phyloP scores from a whole-genome alignment of 2,329 filamentous ascomycete genomes.

The Hypoxylon sp. region DNA sequence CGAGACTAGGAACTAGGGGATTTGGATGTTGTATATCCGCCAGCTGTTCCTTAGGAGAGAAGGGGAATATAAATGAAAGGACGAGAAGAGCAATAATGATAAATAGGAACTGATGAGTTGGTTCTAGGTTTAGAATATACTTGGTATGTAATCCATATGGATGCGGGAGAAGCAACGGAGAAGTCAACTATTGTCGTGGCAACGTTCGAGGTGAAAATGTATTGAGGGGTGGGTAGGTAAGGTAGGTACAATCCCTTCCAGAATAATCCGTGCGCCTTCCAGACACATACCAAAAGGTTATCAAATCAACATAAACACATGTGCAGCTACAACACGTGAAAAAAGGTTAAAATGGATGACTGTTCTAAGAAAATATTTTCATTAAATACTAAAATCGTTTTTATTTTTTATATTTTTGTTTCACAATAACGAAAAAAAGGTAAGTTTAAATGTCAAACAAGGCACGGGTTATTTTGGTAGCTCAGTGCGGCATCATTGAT shows the following conservation, averaged over 20 bases:
- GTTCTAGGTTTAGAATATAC: slow-evolving; percentile 13
- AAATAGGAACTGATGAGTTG: slow-evolving; percentile 12
- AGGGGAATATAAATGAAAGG: slow-evolving; percentile 8
- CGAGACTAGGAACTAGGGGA: slow-evolving; percentile 29
- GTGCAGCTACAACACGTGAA: too few relatives aligned
- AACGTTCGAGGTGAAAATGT: slow-evolving; percentile 2
- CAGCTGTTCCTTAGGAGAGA: neutral
- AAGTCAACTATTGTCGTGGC: slow-evolving; percentile 6
- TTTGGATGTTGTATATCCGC: slow-evolving; percentile 7
- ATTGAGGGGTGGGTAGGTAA: neutral
- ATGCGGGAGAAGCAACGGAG: slow-evolving; percentile 4
- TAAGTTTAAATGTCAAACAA: too few relatives aligned
- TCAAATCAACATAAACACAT: too few relatives aligned
- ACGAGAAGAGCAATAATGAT: slow-evolving; percentile 1
- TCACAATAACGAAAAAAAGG: too few relatives aligned
- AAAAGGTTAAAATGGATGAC: too few relatives aligned
- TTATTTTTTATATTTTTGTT: too few relatives aligned
- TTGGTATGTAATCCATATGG: slow-evolving; percentile 11
- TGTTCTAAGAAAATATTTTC: too few relatives aligned
- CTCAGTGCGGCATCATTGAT: slow-evolving; percentile 27
- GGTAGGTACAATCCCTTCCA: slow-evolving; percentile 6
- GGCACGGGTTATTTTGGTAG: too few relatives aligned
- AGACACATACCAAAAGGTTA: too few relatives aligned
- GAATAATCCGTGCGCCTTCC: too few relatives aligned
- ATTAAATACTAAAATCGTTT: too few relatives aligned